phyloP scores from a whole-genome alignment of 257 asterid genomes.

The Nyctanthes arbortristis region DNA sequence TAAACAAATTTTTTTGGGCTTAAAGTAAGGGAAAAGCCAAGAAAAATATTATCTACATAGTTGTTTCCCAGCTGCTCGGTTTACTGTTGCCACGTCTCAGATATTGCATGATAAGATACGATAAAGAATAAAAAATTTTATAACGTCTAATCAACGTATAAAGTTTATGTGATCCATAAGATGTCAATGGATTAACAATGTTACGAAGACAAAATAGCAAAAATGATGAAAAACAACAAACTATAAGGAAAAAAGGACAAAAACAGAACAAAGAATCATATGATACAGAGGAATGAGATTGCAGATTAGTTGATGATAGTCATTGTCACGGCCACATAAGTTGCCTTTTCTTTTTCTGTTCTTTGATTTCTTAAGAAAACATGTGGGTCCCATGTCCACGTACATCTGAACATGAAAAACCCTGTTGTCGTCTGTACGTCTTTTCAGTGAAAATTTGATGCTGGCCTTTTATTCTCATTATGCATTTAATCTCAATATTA shows the following conservation, averaged over 20 bases:
- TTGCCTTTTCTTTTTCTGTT: not conserved
- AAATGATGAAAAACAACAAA: not conserved
- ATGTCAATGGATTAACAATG: too few species aligned
- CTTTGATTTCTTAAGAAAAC: slow-evolving; percentile 8
- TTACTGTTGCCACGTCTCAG: not conserved
- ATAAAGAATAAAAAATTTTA: not conserved
- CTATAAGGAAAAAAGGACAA: not conserved
- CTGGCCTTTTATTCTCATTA: not conserved
- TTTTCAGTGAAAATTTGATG: not conserved
- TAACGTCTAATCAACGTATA: too few species aligned
- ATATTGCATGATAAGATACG: not conserved
- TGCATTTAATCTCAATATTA: too few species aligned
- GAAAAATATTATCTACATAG: too few species aligned
- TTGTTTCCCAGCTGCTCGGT: too few species aligned
- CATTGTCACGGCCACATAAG: not conserved
- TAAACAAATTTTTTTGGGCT: too few species aligned
- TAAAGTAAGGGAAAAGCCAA: too few species aligned
- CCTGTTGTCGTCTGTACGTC: too few species aligned
- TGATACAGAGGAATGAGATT: not conserved
- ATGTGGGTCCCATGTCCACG: slow-evolving; percentile 19
- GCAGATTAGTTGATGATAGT: not conserved
- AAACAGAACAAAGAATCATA: not conserved
- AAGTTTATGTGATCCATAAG: too few species aligned
- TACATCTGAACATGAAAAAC: not conserved
- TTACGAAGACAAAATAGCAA: not conserved